A percentile compares a stretch with the other conserved stretches of the same genome.
Conservation (phyloP, 208 protist species). For the Herpetomonas tarakana region DNA sequence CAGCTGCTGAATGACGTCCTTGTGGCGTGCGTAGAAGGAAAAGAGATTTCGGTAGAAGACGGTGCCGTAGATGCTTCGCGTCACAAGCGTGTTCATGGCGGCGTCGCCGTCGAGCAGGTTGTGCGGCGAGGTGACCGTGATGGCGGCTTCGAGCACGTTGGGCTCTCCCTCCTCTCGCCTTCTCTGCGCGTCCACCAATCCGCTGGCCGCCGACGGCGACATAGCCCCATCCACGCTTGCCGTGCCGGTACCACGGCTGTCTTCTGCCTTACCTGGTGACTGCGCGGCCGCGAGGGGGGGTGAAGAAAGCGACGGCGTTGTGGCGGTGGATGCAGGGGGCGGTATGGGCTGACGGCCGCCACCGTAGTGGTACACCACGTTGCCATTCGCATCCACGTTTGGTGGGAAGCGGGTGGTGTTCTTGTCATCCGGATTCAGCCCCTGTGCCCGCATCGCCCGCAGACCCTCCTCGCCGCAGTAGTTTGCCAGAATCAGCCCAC, state of each 20-base stretch:
- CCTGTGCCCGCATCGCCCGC: slow-evolving; percentile 5
- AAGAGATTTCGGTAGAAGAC: slow-evolving; percentile 21
- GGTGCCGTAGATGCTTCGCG: slow-evolving; percentile 19
- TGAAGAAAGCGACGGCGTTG: too few species aligned
- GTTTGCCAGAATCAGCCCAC: slow-evolving; percentile 55
- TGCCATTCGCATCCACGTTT: background rate
- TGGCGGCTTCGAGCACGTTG: slow-evolving; percentile 26
- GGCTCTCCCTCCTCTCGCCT: background rate
- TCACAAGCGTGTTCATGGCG: slow-evolving; percentile 16
- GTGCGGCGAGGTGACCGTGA: slow-evolving; percentile 47
- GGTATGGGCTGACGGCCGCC: background rate
- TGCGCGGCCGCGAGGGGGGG: too few species aligned
- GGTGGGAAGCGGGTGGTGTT: background rate
- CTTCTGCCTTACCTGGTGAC: too few species aligned
- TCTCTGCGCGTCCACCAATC: background rate
- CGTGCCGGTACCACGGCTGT: background rate
- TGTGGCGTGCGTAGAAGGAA: slow-evolving; percentile 40
- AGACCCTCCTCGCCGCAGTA: slow-evolving; percentile 56
- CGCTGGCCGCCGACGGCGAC: background rate
- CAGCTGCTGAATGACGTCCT: slow-evolving; percentile 31
- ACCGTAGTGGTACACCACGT: background rate
- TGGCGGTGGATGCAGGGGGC: too few species aligned
- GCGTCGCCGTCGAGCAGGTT: slow-evolving; percentile 27
- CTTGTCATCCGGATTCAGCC: background rate
- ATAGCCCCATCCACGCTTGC: background rate